A percentile compares a stretch with the other conserved stretches of the same genome.
These are phyloP conservation scores for Penicillium glabrum DNA, from an alignment of 2,329 filamentous ascomycete genomes.

Conservation along the genomic window DNA sequence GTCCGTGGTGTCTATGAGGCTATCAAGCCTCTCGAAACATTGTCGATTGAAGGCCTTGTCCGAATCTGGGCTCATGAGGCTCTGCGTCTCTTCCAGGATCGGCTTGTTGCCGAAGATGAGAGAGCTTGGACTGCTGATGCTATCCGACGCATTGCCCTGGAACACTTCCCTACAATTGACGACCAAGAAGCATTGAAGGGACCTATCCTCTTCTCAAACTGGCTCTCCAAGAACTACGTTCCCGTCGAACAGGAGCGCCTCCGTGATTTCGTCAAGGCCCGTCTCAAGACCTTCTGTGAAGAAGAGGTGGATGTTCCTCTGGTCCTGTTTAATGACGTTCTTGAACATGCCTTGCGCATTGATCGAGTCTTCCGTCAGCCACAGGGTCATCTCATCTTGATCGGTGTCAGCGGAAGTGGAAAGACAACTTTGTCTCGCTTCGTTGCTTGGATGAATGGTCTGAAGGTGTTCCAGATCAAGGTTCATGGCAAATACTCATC, in stretches of 20 bases:
- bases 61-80: slow-evolving; percentile 99
- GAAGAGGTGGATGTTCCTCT: slow-evolving; percentile 98
- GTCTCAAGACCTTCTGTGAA: slow-evolving; percentile 97
- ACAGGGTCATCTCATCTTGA: slow-evolving; percentile 95
- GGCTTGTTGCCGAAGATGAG: slow-evolving; percentile 91
- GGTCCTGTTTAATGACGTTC: slow-evolving; percentile 98
- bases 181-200: slow-evolving; percentile 84
- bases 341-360: slow-evolving; percentile 97
- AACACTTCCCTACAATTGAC: slow-evolving; percentile 94
- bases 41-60: slow-evolving; percentile 87
- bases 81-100: slow-evolving; percentile 92
- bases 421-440: slow-evolving; percentile 98
- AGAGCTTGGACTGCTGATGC: slow-evolving; percentile 91
- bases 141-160: slow-evolving; percentile 79
- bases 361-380: slow-evolving; percentile 98
- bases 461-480: slow-evolving; percentile 99
- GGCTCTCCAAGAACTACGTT: slow-evolving; percentile 97
- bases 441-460: slow-evolving; percentile 99
- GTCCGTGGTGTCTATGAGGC: slow-evolving; percentile 97
- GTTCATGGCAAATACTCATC: slow-evolving; percentile 98
- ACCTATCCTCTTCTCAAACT: slow-evolving; percentile 98
- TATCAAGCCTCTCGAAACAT: slow-evolving; percentile 83
- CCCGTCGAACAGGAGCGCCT: slow-evolving; percentile 94
- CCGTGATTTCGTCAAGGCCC: slow-evolving; percentile 94
- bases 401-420: slow-evolving; percentile 96